Percentiles rank a stretch among this genome's conserved stretches.
Evolutionary conservation across 108 stramenopile species (phyloP).

Genomic region (Stephanodiscus triporus): DNA sequence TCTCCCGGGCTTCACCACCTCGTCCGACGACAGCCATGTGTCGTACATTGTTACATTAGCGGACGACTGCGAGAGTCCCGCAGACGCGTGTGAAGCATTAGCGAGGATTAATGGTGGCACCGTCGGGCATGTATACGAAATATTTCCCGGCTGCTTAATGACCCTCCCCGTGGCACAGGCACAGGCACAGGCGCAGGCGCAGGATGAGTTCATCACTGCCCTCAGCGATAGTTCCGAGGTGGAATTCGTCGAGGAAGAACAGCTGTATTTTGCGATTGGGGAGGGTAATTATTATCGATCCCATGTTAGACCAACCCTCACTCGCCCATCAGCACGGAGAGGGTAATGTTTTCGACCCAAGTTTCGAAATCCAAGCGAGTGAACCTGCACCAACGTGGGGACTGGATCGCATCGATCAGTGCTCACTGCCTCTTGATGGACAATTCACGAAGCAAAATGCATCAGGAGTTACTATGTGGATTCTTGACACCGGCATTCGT

Average conservation of each 20-base stretch:
- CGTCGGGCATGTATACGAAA: not conserved
- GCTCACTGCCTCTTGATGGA: not conserved
- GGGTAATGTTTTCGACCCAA: not conserved
- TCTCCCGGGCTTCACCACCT: no score
- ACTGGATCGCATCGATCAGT: not conserved
- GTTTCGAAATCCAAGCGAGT: not conserved
- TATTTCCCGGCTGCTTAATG: not conserved
- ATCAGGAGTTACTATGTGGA: not conserved
- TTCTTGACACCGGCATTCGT: not conserved
- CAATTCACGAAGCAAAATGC: not conserved
- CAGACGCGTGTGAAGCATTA: not conserved
- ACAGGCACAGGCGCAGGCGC: not conserved
- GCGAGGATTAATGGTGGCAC: not conserved
- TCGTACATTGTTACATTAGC: not conserved
- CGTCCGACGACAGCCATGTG: not conserved
- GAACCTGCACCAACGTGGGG: not conserved
- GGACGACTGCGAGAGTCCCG: not conserved
- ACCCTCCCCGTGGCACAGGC: not conserved
- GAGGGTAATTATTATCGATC: not conserved
- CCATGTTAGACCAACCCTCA: not conserved
- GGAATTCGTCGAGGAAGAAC: not conserved
- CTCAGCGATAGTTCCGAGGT: not conserved
- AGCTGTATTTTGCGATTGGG: not conserved
- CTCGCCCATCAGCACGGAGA: not conserved
- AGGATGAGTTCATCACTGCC: not conserved